Evolutionary conservation across 2,329 filamentous ascomycete genomes (phyloP), one percentile per base, ranked within the genome.

Genomic region (Ophiosphaerella herpotricha): DNA sequence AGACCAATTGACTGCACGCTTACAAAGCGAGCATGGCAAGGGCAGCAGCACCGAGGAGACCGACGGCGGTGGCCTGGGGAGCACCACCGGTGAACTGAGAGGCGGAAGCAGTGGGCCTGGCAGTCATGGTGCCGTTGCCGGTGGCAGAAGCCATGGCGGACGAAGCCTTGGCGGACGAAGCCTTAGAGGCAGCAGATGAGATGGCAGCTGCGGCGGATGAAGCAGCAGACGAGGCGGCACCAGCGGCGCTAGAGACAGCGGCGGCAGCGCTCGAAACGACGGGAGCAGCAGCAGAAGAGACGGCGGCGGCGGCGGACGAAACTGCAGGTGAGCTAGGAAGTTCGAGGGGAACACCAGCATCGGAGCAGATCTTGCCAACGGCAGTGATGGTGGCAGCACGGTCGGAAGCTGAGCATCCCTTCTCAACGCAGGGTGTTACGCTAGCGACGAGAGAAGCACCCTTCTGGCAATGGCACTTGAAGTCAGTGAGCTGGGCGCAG

Each of bases 371-470:
- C 14, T 51, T 47, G 50, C 66, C 49, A 39, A 73, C 68, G 16
- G 61, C 66, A 7, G 51, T 34, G 50, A 71, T 64, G 54, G 66
- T 61, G 23, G 57, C 46, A 38, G 52, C 62, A 56, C 76, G 74
- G 54, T 78, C 77, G 0, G 58, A 52, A 14, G 65, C 35, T 6
- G 55, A 55, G 66, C 79, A 81, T 16, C 71, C 70, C 32, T 66
- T 61, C 63, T 78, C 45, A 24, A 81, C 77, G 51, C 79, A 81
- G 37, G 79, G 79, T 48, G 73, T 74, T 50, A 80, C 72, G 38
- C 63, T 47, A 37, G 57, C 46, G 39, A 78, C 63, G 38, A 81
- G 73, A 29, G 55, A n/a, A 32, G 70, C 61, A 36, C 76, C 67
- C 66, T 78, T 76, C 61, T 74, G 61, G 70, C 78, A 80, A 67